Evolutionary conservation across 768 basidiomycete species (phyloP), one percentile per base, ranked within the genome.

Genomic region (Termitomyces sp.): DNA sequence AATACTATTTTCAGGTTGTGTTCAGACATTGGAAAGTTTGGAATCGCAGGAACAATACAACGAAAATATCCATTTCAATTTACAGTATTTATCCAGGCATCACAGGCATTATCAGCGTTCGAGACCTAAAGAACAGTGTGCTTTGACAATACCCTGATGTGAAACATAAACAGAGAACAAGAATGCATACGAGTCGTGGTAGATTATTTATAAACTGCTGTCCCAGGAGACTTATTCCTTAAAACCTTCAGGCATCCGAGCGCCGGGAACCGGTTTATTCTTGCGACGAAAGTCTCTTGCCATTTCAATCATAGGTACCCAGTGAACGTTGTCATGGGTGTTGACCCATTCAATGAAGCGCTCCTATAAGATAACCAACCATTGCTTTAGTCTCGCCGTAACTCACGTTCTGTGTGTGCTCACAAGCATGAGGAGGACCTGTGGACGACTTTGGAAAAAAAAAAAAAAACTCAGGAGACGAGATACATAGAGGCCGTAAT

Each of bases 291-390:
- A 87, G 35, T 85, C 84, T 47, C 76, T 71, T 16, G 81, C 80
- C 80, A 89, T 86, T 58, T 87, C 82, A 61, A 80, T 77, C 81
- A 88, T 81, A 12, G 84, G 81, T 28, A 84, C 85, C 84, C 85
- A 90, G 56, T 88, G 77, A 3, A 90, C 80, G 49, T 83, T 79
- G 16, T 83, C 81, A 65, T 88, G 86, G 5, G 79, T 80, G 64
- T 88, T 87, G 42, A 89, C 74, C 84, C 86, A 88, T 64, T 87
- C 83, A 60, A 90, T 87, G 69, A 88, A 87, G 45, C 85, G 77
- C 66, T 89, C 85, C 81, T 86, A 58, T 14, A n/a, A n/a, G n/a
- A n/a, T n/a, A 10, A 24, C 20, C 16, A 14, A 22, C n/a, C 6
- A 38, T 24, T 7, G 36, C 12, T 20, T 14, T 32, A 13, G 4